phyloP scores from a whole-genome alignment of 768 basidiomycete species.

The Panaeolus cyanescens region DNA sequence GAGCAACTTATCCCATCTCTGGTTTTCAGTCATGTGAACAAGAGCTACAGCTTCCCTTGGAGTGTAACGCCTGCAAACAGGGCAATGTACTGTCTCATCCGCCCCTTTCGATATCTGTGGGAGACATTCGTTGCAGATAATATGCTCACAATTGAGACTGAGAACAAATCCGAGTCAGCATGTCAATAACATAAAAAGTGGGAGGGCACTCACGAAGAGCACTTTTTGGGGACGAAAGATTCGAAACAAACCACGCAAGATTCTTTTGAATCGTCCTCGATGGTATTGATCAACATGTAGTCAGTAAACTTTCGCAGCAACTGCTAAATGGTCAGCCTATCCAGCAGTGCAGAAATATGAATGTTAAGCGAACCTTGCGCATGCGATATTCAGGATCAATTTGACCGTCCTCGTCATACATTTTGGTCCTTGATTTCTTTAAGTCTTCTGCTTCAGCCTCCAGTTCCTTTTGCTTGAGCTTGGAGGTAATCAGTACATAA shows the following conservation, averaged over 20 bases:
- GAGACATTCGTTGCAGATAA: constrained; percentile 41
- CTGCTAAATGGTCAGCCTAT: constrained; percentile 20
- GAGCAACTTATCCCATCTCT: constrained; percentile 46
- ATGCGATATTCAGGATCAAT: constrained; percentile 35
- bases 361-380: constrained; percentile 37
- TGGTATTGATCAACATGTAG: constrained; percentile 34
- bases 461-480: constrained; percentile 31
- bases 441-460: constrained; percentile 40
- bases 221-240: constrained; percentile 29
- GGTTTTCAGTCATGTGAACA: constrained; percentile 37
- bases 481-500: background rate
- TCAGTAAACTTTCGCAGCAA: constrained; percentile 41
- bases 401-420: constrained; percentile 19
- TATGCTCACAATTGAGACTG: constrained; percentile 47
- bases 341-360: background rate
- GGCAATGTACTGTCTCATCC: constrained; percentile 35
- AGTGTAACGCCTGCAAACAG: constrained; percentile 32
- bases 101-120: constrained; percentile 26
- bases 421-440: constrained; percentile 19
- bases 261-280: constrained; percentile 34
- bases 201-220: constrained; percentile 31
- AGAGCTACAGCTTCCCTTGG: constrained; percentile 32
- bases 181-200: background rate
- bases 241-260: constrained; percentile 42
- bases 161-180: background rate